Base-by-base conservation (phyloP, 305 asterid genomes). In the Fraxinus greggii region DNA sequence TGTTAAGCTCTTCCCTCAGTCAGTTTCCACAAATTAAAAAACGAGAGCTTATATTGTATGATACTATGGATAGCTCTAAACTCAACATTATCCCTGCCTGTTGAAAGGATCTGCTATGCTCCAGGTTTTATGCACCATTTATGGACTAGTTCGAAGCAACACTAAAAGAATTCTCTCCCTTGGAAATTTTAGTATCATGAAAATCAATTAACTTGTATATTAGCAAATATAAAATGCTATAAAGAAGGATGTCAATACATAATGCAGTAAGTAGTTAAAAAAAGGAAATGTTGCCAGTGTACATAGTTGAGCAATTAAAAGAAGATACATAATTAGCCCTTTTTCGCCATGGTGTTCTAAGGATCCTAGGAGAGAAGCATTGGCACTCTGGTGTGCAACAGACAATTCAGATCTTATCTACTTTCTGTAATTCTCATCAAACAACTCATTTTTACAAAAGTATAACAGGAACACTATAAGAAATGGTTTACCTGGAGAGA, bases 401-500 rank as follows among this genome's bases (percentile, higher is more conserved):
- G 59, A 35, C 28, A 38, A 21, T 75, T 23, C 65, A 19, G 8
- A n/a, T 54, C 79, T 48, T 48, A 35, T 69, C 29, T 17, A 59
- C 72, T 75, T 75, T 19, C 35, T 67, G 67, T 36, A 10, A 1
- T 24, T 76, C 5, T 40, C 51, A 67, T 36, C 79, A 40, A 75
- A 70, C 23, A 17, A 63, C 72, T 80, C 61, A 26, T 56, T 79
- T 59, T 24, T 7, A 42, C 67, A 32, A 40, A 51, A 40, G 35
- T 31, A 33, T 10, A 5, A 77, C 35, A 51, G 24, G 7, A 79
- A 77, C 36, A 48, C 40, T 7, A n/a, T 4, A 31, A 80, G 42
- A 17, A 75, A 73, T 2, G 61, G 61, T 84, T 29, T 89, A 94
- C 98, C 98, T 86, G 98, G 98, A 83, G 98, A 93, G 82, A 95